Conservation (phyloP, 2,329 filamentous ascomycete genomes). For the Penicillium sp. region DNA sequence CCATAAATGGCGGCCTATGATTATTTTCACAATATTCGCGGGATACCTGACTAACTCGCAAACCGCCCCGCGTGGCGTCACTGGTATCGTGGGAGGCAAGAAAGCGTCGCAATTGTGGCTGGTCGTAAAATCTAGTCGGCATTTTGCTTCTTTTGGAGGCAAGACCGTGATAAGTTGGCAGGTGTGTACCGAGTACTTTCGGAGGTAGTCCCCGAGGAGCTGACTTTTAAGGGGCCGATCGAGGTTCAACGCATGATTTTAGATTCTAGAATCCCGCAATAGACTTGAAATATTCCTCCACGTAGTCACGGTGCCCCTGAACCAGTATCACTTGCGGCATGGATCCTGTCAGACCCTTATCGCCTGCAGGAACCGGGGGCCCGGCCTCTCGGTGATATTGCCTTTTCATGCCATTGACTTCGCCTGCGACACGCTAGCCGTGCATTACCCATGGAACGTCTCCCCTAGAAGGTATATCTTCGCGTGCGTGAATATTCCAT, state of each 20-base stretch:
- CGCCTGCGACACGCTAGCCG: background rate
- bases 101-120: background rate
- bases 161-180: background rate
- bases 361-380: background rate
- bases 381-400: background rate
- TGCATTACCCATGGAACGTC: background rate
- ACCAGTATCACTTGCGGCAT: background rate
- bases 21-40: background rate
- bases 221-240: background rate
- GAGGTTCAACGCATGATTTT: background rate
- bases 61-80: background rate
- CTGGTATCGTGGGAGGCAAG: background rate
- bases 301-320: background rate
- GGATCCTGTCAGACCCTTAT: background rate
- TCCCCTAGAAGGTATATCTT: background rate
- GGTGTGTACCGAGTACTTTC: background rate
- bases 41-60: background rate
- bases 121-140: background rate
- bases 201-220: background rate
- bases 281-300: background rate
- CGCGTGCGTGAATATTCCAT: background rate
- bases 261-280: background rate
- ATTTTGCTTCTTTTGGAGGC: background rate
- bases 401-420: background rate
- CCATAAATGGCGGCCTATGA: background rate